Evolutionary conservation across 2,329 filamentous ascomycete genomes (phyloP).

Genomic region (Cladosporium sp.): DNA sequence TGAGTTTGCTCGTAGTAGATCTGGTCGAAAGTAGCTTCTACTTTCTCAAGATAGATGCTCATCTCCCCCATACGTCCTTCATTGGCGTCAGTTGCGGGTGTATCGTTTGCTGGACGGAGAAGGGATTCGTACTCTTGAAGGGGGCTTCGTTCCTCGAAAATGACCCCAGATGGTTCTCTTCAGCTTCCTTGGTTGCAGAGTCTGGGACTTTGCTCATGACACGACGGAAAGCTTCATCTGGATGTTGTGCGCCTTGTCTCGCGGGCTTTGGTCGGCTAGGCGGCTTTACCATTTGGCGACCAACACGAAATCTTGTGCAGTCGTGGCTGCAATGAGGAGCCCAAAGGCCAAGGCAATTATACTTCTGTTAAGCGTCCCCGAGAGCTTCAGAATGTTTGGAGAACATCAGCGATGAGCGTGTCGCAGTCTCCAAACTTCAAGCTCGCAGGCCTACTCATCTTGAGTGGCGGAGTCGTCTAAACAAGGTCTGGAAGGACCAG

Average conservation of each 20-base stretch:
- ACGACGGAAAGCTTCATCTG: neutral
- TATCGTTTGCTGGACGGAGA: neutral
- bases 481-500: neutral
- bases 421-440: neutral
- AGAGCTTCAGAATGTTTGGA: neutral
- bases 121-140: neutral
- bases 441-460: neutral
- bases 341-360: neutral
- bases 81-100: neutral
- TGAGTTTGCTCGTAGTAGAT: neutral
- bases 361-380: neutral
- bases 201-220: neutral
- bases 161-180: neutral
- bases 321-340: neutral
- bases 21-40: neutral
- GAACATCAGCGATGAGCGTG: neutral
- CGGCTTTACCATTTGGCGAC: neutral
- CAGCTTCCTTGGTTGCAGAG: neutral
- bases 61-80: neutral
- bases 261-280: neutral
- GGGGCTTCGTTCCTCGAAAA: neutral
- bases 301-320: neutral
- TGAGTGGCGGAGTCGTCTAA: neutral
- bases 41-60: neutral
- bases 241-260: neutral